Percentiles rank a stretch among this genome's conserved stretches.
Conservation (phyloP, 2,329 filamentous ascomycete genomes). For the Fonsecaea pugnacius region DNA sequence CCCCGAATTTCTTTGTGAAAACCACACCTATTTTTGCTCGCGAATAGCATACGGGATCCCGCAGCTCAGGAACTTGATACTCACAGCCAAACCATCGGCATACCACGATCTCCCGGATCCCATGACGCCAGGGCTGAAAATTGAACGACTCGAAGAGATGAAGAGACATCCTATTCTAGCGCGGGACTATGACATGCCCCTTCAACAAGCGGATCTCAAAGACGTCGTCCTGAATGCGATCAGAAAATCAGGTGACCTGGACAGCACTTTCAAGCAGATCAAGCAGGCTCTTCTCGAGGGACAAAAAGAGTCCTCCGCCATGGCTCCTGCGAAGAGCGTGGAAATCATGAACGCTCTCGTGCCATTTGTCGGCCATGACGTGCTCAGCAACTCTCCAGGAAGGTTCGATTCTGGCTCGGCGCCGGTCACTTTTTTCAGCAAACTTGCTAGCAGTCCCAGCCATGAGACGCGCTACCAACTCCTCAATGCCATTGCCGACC, state of each 20-base stretch:
- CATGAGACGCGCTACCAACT: slow-evolving; percentile 84
- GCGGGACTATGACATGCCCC: slow-evolving; percentile 61
- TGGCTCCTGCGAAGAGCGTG: slow-evolving; percentile 28
- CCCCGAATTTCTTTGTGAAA: slow-evolving; percentile 86
- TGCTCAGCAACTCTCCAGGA: slow-evolving; percentile 62
- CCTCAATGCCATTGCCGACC: slow-evolving; percentile 82
- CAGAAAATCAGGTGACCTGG: slow-evolving; percentile 47
- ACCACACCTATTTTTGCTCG: slow-evolving; percentile 80
- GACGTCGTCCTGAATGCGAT: slow-evolving; percentile 58
- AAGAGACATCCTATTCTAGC: slow-evolving; percentile 68
- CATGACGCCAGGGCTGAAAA: slow-evolving; percentile 72
- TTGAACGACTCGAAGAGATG: slow-evolving; percentile 76
- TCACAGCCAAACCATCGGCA: slow-evolving; percentile 75
- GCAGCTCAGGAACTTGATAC: slow-evolving; percentile 84
- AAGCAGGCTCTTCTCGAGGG: slow-evolving; percentile 21
- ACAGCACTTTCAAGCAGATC: slow-evolving; percentile 73
- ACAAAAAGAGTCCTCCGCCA: slow-evolving; percentile 6
- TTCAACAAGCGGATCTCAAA: slow-evolving; percentile 58
- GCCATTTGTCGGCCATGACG: slow-evolving; percentile 77
- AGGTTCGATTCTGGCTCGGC: slow-evolving; percentile 68
- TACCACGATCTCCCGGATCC: slow-evolving; percentile 74
- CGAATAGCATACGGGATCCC: slow-evolving; percentile 81
- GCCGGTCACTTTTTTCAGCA: slow-evolving; percentile 73
- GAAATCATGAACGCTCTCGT: slow-evolving; percentile 77
- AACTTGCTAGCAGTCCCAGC: slow-evolving; percentile 73